These are phyloP conservation scores for Cladorrhinum samala DNA, from an alignment of 495 filamentous ascomycete species.

Conservation along the genomic window DNA sequence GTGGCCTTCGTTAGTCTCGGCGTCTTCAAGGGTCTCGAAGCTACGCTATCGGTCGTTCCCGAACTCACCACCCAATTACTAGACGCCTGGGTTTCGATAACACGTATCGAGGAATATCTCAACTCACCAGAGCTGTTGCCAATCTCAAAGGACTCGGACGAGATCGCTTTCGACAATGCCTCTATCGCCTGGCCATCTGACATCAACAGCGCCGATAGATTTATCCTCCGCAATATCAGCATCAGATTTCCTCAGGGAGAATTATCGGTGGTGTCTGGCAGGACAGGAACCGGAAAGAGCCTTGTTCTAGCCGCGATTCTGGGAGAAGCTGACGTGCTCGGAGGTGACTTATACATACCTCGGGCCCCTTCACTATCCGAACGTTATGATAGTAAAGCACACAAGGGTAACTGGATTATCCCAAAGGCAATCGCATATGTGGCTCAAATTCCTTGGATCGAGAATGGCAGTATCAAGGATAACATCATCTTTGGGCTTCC, in stretches of 20 bases:
- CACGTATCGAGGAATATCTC: conserved; percentile 25
- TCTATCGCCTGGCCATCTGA: conserved; percentile 26
- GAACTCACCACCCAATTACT: conserved; percentile 19
- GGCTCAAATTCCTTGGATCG: conserved; percentile 52
- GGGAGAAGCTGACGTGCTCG: conserved; percentile 48
- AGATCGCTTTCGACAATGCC: conserved; percentile 20
- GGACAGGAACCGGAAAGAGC: conserved; percentile 55
- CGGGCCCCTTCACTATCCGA: conserved; percentile 37
- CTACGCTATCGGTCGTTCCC: conserved; percentile 18
- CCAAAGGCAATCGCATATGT: conserved; percentile 57
- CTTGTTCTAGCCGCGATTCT: conserved; percentile 51
- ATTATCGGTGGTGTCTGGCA: conserved; percentile 53
- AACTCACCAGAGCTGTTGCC: conserved; percentile 16
- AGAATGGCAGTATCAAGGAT: conserved; percentile 46
- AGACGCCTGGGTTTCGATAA: conserved; percentile 25
- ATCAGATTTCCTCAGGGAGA: conserved; percentile 52
- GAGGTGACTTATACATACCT: conserved; percentile 41
- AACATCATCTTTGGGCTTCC: conserved; percentile 55
- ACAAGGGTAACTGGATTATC: too few relatives aligned
- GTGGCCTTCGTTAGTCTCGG: conserved; percentile 27
- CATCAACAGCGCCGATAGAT: conserved; percentile 19
- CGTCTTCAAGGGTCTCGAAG: conserved; percentile 26
- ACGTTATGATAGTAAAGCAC: too few relatives aligned
- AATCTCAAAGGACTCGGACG: conserved; percentile 11
- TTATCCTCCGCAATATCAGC: conserved; percentile 45